Percentiles rank a stretch among this genome's conserved stretches.
These are phyloP conservation scores for Penicillium herquei DNA, from an alignment of 495 filamentous ascomycete genomes.

Conservation along the genomic window DNA sequence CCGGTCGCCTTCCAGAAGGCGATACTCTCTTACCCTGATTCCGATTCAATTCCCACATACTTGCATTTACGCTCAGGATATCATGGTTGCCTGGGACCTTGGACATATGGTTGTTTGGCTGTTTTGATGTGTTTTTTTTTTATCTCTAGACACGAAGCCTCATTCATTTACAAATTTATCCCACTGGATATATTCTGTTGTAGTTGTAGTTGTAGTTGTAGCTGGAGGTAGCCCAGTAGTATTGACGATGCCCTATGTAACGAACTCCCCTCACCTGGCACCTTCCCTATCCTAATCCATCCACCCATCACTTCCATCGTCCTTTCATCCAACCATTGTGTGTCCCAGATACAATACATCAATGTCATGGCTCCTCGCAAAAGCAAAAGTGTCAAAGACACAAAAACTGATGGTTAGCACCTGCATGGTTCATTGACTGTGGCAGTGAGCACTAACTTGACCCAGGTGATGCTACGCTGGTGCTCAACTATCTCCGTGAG, in stretches of 20 bases:
- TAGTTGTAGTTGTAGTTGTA: background rate
- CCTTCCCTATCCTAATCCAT: too few relatives aligned
- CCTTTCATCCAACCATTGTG: background rate
- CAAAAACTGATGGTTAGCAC: constrained; percentile 41
- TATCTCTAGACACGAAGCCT: constrained; percentile 20
- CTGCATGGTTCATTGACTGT: background rate
- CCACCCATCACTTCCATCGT: background rate
- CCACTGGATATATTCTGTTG: background rate
- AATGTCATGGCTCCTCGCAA: constrained; percentile 23
- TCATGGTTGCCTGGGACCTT: constrained; percentile 17
- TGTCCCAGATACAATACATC: background rate
- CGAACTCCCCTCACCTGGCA: background rate
- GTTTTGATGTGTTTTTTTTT: constrained; percentile 11
- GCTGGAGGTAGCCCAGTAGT: too few relatives aligned
- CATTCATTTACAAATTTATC: constrained; percentile 4
- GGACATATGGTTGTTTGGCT: constrained; percentile 24
- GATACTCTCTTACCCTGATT: constrained; percentile 3
- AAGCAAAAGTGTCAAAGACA: constrained; percentile 44
- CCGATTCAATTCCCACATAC: constrained; percentile 11
- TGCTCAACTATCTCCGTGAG: constrained; percentile 61
- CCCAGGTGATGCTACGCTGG: constrained; percentile 27
- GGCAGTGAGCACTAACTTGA: too few relatives aligned
- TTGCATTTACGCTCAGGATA: constrained; percentile 27
- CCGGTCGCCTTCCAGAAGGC: constrained; percentile 14
- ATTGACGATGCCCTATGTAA: too few relatives aligned